Conservation (phyloP, 495 filamentous ascomycete species). For the Thermothielavioides terrestris region DNA sequence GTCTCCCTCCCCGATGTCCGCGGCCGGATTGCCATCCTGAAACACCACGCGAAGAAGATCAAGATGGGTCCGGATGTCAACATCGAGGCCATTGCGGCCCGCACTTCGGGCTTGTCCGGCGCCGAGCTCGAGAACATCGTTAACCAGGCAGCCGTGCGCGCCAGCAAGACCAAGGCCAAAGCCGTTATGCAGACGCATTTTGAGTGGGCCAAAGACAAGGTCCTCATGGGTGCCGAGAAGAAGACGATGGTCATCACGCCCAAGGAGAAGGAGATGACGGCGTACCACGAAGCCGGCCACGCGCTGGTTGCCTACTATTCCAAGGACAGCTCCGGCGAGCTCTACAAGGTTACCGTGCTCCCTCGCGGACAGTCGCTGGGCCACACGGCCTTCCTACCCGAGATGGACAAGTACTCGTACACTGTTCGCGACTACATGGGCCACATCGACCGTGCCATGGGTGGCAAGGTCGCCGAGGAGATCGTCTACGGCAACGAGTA, state of each 20-base stretch:
- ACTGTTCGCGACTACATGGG: constrained; percentile 66
- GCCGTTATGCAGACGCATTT: constrained; percentile 73
- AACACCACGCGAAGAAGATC: constrained; percentile 85
- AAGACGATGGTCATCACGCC: constrained; percentile 78
- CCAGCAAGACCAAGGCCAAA: constrained; percentile 65
- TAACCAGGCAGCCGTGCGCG: constrained; percentile 90
- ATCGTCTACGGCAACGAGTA: constrained; percentile 79
- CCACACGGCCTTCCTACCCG: constrained; percentile 72
- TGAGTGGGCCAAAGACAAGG: constrained; percentile 97
- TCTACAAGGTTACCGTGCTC: constrained; percentile 97
- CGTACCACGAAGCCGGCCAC: constrained; percentile 96
- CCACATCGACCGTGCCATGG: constrained; percentile 73
- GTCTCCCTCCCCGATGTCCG: constrained; percentile 93
- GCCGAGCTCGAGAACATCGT: constrained; percentile 94
- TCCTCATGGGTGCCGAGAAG: constrained; percentile 93
- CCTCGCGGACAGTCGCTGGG: constrained; percentile 80
- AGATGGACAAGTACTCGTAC: constrained; percentile 80
- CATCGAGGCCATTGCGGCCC: constrained; percentile 68
- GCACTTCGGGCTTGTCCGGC: constrained; percentile 86
- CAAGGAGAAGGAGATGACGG: constrained; percentile 81
- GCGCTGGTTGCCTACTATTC: constrained; percentile 82
- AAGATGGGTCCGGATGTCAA: constrained; percentile 72
- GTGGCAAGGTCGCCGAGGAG: constrained; percentile 92
- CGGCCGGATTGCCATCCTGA: constrained; percentile 82
- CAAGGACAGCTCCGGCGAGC: constrained; percentile 51